Evolutionary conservation across 805 yeast species (phyloP).

Genomic region (Saturnispora diversa): DNA sequence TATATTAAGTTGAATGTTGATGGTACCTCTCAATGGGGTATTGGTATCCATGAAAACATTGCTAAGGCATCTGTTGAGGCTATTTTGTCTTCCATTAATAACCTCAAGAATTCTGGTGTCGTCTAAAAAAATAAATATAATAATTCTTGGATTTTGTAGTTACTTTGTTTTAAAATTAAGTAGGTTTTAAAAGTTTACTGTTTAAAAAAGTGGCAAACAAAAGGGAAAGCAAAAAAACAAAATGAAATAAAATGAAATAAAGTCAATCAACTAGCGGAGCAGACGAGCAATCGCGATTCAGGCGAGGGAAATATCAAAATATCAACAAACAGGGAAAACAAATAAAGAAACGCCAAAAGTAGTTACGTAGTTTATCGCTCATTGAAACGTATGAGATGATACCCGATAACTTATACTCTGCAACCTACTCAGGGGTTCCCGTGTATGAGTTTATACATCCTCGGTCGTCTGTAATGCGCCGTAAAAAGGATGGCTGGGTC

Average conservation of each 20-base stretch:
- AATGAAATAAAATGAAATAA: no score
- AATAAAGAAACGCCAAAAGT: background rate
- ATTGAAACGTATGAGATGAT: slow-evolving; percentile 15
- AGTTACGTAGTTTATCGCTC: background rate
- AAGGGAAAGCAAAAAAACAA: no score
- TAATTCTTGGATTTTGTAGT: background rate
- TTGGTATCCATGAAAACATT: slow-evolving; percentile 85
- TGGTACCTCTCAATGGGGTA: slow-evolving; percentile 59
- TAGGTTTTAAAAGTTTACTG: no score
- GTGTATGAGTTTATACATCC: slow-evolving; percentile 69
- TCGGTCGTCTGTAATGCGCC: slow-evolving; percentile 69
- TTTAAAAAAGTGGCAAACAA: no score
- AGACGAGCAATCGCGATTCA: no score
- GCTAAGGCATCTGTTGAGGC: slow-evolving; percentile 76
- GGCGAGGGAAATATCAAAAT: no score
- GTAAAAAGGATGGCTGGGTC: slow-evolving; percentile 73
- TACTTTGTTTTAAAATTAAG: background rate
- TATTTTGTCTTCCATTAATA: slow-evolving; percentile 56
- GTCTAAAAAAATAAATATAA: slow-evolving; percentile 6
- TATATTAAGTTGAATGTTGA: slow-evolving; percentile 37
- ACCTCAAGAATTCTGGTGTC: slow-evolving; percentile 24
- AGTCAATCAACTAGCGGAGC: background rate
- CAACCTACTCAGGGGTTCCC: slow-evolving; percentile 73
- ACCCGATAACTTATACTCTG: slow-evolving; percentile 46
- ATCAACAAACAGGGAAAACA: no score